phyloP scores from a whole-genome alignment of 441 rosid genomes.

The Aleurites moluccanus region DNA sequence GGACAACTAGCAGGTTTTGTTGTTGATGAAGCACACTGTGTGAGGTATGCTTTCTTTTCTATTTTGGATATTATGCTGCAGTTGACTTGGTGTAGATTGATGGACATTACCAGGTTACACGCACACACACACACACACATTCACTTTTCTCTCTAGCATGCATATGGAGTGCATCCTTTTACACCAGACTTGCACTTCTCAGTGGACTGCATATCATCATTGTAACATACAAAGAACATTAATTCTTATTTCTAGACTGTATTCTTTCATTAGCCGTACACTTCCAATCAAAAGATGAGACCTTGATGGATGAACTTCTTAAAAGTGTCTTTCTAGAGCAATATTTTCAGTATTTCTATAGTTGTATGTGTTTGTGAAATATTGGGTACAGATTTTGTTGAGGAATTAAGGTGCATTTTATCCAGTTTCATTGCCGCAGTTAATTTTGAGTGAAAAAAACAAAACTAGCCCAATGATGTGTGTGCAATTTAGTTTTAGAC shows the following conservation, averaged over 20 bases:
- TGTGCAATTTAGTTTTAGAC: not conserved
- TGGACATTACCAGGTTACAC: not conserved
- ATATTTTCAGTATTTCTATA: not conserved
- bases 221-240: not conserved
- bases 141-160: not conserved
- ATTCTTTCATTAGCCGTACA: not conserved
- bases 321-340: not conserved
- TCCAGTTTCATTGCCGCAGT: slow-evolving; percentile 1
- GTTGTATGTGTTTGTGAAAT: no score
- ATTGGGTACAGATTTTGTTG: not conserved
- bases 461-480: not conserved
- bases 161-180: not conserved
- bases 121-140: not conserved
- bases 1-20: slow-evolving; percentile 80
- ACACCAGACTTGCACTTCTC: not conserved
- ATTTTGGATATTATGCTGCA: not conserved
- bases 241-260: not conserved
- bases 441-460: not conserved
- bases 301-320: not conserved
- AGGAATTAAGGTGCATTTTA: not conserved
- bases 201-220: not conserved
- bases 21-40: slow-evolving; percentile 96
- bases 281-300: not conserved
- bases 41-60: slow-evolving; percentile 50
- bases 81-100: slow-evolving; percentile 3